These are phyloP conservation scores for Dinochytrium kinnereticum DNA, from an alignment of 371 early-diverging fungal species.

Conservation along the genomic window DNA sequence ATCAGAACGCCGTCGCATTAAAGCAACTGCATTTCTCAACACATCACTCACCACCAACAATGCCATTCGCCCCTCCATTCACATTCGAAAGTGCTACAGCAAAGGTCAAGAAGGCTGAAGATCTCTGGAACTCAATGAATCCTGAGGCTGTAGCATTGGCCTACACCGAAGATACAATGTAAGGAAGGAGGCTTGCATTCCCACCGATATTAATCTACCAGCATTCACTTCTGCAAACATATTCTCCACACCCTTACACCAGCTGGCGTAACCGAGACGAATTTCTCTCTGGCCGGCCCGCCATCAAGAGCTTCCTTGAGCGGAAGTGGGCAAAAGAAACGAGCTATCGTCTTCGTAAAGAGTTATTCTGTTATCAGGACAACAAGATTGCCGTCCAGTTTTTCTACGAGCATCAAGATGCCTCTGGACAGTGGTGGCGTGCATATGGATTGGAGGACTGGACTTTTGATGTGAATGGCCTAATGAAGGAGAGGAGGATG, in stretches of 20 bases:
- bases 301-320: conserved; percentile 38
- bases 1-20: too few species aligned
- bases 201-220: too few species aligned
- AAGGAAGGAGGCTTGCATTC: not conserved
- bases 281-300: conserved; percentile 45
- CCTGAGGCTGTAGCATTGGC: conserved; percentile 40
- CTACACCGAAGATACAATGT: conserved; percentile 46
- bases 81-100: conserved; percentile 39
- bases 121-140: conserved; percentile 49
- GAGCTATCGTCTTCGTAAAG: conserved; percentile 50
- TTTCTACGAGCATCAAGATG: conserved; percentile 52
- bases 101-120: conserved; percentile 50
- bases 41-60: not conserved
- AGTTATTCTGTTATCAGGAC: conserved; percentile 48
- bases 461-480: conserved; percentile 47
- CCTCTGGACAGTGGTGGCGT: conserved; percentile 33
- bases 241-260: not conserved
- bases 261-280: conserved; percentile 52
- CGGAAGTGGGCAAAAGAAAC: conserved; percentile 49
- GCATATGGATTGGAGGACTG: conserved; percentile 54
- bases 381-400: conserved; percentile 56
- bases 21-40: not conserved
- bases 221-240: not conserved
- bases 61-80: conserved; percentile 23
- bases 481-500: conserved; percentile 49